Evolutionary conservation across 2,329 filamentous ascomycete species (phyloP).

Genomic region (Podosphaera xanthii): DNA sequence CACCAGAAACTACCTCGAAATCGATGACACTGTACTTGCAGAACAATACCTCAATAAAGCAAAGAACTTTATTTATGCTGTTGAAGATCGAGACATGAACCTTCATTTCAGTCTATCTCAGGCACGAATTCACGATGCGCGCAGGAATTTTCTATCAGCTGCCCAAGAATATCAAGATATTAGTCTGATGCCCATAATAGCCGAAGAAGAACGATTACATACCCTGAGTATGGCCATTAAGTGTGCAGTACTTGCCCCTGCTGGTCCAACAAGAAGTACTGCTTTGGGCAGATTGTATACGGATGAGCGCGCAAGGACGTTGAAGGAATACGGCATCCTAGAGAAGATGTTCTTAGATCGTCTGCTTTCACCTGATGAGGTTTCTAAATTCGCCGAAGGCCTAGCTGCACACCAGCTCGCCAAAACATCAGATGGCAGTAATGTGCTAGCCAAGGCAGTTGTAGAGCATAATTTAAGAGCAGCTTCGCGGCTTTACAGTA

Average conservation of each 20-base stretch:
- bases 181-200: conserved; percentile 53
- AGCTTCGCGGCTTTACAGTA: conserved; percentile 56
- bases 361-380: conserved; percentile 58
- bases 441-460: conserved; percentile 78
- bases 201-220: conserved; percentile 65
- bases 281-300: conserved; percentile 73
- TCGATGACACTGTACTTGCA: conserved; percentile 69
- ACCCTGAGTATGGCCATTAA: conserved; percentile 73
- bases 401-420: conserved; percentile 78
- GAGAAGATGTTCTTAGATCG: conserved; percentile 97
- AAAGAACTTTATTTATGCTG: conserved; percentile 71
- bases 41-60: conserved; percentile 82
- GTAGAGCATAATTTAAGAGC: conserved; percentile 90
- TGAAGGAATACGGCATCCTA: conserved; percentile 66
- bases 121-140: conserved; percentile 78
- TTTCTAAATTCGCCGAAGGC: conserved; percentile 60
- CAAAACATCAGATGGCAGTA: conserved; percentile 70
- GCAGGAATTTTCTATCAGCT: conserved; percentile 72
- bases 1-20: conserved; percentile 80
- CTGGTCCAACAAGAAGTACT: conserved; percentile 62
- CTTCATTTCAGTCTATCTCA: conserved; percentile 80
- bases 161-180: conserved; percentile 75
- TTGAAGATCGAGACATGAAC: conserved; percentile 49
- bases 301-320: conserved; percentile 57
- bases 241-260: conserved; percentile 79